These are phyloP conservation scores for Globisporangium paddicum DNA, from an alignment of 352 stramenopile genomes.

Conservation along the genomic window DNA sequence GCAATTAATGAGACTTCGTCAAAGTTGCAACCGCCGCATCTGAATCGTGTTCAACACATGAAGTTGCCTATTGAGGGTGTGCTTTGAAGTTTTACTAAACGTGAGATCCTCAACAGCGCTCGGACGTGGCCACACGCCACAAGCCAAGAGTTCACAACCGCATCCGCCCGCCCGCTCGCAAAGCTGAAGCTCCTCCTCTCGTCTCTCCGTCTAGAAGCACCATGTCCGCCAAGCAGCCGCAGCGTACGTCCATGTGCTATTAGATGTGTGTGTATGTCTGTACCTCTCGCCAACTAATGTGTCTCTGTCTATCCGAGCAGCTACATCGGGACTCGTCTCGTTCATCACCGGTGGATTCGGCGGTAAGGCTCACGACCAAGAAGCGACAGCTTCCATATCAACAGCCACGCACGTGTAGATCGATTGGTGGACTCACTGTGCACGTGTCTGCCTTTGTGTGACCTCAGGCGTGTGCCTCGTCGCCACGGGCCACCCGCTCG, in stretches of 20 bases:
- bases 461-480: conserved; percentile 85
- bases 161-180: conserved; percentile 5
- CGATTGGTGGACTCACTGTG: not conserved
- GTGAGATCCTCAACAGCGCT: conserved; percentile 20
- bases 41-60: no score
- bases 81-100: conserved; percentile 28
- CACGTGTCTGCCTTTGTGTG: not conserved
- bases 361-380: conserved; percentile 32
- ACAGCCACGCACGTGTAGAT: not conserved
- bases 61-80: not conserved
- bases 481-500: conserved; percentile 91
- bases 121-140: conserved; percentile 23
- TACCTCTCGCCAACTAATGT: not conserved
- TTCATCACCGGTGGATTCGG: conserved; percentile 94
- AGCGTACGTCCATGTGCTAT: conserved; percentile 4
- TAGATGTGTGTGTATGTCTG: not conserved
- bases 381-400: not conserved
- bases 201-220: conserved; percentile 6
- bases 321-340: conserved; percentile 85
- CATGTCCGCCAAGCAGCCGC: conserved; percentile 35
- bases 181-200: conserved; percentile 12
- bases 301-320: conserved; percentile 20
- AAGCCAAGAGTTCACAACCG: conserved; percentile 3
- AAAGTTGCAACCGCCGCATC: no score
- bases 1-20: not conserved